phyloP scores from a whole-genome alignment of 2,329 filamentous ascomycete genomes.

The Neofusicoccum cordaticola region DNA sequence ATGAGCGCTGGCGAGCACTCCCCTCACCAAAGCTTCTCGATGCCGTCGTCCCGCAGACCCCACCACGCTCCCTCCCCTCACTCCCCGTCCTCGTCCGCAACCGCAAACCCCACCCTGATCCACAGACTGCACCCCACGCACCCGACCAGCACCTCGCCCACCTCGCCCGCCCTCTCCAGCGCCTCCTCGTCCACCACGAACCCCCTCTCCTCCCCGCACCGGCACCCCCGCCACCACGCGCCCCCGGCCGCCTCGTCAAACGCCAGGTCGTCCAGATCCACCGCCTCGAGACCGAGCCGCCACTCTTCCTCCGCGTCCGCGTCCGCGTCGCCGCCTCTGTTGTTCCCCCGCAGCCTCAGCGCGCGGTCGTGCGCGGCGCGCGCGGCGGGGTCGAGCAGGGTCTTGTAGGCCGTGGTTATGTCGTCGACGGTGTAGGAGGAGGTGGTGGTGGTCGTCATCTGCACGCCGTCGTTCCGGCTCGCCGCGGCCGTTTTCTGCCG shows the following conservation, averaged over 20 bases:
- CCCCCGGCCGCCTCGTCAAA: constrained; percentile 34
- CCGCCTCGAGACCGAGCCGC: constrained; percentile 11
- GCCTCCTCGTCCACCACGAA: constrained; percentile 56
- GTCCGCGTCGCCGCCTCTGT: background rate
- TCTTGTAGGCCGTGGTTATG: constrained; percentile 58
- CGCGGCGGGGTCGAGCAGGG: constrained; percentile 44
- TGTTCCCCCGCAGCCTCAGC: background rate
- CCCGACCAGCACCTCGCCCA: constrained; percentile 49
- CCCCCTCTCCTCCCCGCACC: constrained; percentile 57
- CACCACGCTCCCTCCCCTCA: no score
- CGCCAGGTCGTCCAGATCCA: constrained; percentile 17
- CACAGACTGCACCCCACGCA: constrained; percentile 64
- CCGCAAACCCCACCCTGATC: constrained; percentile 59
- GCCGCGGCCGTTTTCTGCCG: no score
- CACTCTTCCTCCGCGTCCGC: constrained; percentile 10
- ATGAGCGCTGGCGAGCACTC: no score
- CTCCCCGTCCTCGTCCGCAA: constrained; percentile 37
- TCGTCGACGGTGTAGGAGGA: constrained; percentile 50
- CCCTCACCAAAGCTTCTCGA: no score
- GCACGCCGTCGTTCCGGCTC: background rate
- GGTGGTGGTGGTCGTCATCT: constrained; percentile 44
- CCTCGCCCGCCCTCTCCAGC: constrained; percentile 49
- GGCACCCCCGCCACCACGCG: constrained; percentile 53
- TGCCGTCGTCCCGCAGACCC: no score
- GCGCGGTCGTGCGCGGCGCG: constrained; percentile 49